Evolutionary conservation across 2,329 filamentous ascomycete genomes (phyloP), one percentile per base, ranked within the genome.

Genomic region (Xylaria sp.): DNA sequence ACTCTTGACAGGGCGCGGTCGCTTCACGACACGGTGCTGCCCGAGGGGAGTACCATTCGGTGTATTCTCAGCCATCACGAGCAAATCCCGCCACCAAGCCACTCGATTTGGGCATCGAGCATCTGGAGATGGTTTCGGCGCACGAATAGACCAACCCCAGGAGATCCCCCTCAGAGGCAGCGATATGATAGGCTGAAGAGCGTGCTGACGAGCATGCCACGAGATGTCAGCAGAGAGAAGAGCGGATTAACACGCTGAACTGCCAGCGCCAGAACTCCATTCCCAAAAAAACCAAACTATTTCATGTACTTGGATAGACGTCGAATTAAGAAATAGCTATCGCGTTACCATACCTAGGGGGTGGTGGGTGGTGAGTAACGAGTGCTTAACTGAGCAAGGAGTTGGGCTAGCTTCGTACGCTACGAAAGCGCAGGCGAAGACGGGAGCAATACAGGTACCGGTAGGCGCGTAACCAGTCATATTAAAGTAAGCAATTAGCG

Each of bases 1-100:
- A 36, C 75, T 76, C 71, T 77, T 77, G 39, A 77, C 76, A 12
- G 75, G 76, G 23, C 76, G 74, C 48, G 76, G 76, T 41, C 75
- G 71, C 62, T 77, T 77, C 43, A 77, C 75, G 43, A 72, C 69
- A 64, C 31, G 72, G 41, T 68, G 62, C 31, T 64, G 69, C 33
- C 8, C 69, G 3, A 28, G 9, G 60, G 43, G 23, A 41, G 36
- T 48, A 59, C 59, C 73, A 62, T 70, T 73, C 31, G 69, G 20
- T n/a, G 43, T 69, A 31, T 56, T 63, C 18, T 63, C 67, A 41
- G 63, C 63, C 67, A 69, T 69, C 6, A 33, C 63, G 46, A 59
- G 54, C 46, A 18, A 46, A 18, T 63, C 20, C 28, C 36, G 48
- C 54, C 23, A 46, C 39, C 33, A 55, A 33, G 39, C 5, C 18